Evolutionary conservation across 768 basidiomycete species (phyloP), one percentile per base, ranked within the genome.

Genomic region (Pisolithus tinctorius): DNA sequence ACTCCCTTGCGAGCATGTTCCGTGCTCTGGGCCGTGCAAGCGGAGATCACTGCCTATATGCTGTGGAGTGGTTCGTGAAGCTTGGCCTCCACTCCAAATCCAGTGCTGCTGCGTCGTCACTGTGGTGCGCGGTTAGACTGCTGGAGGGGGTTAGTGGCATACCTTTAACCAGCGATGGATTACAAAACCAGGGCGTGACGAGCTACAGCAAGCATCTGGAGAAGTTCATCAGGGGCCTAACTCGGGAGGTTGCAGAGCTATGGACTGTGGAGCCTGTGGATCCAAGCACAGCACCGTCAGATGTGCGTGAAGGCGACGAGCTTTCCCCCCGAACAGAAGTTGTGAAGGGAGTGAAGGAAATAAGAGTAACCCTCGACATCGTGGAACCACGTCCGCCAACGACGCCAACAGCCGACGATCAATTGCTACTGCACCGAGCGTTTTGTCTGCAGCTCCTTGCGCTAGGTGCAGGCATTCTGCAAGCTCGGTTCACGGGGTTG

Each of bases 111-210:
- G 80, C 83, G 1, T 76, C 86, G 0, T 92, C 92, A 3, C 71
- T 94, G 23, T 97, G 93, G 93, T 87, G 89, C 56, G 85, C 88
- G 2, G 79, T 80, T 53, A 77, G 81, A 27, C 63, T 97, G 0
- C 62, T 97, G 52, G 84, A 89, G 58, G 94, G 95, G 2, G 70
- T 85, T 7, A 73, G 79, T 0, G 69, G 72, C 2, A 60, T 83
- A 7, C 72, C 70, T 16, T 66, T 86, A 8, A 67, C 68, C 23
- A 65, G 44, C 25, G 57, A 56, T 26, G 51, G 55, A 9, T 59
- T 51, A 17, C 20, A n/a, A 1, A 42, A 50, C 6, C 48, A 36
- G 25, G 16, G 20, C 20, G 4, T 58, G 25, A 47, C 49, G 16
- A 50, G 44, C 6, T 46, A 58, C 36, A 78, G 75, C 60, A 82